Evolutionary conservation across 208 protist genomes (phyloP).

Genomic region (Leishmania guyanensis): DNA sequence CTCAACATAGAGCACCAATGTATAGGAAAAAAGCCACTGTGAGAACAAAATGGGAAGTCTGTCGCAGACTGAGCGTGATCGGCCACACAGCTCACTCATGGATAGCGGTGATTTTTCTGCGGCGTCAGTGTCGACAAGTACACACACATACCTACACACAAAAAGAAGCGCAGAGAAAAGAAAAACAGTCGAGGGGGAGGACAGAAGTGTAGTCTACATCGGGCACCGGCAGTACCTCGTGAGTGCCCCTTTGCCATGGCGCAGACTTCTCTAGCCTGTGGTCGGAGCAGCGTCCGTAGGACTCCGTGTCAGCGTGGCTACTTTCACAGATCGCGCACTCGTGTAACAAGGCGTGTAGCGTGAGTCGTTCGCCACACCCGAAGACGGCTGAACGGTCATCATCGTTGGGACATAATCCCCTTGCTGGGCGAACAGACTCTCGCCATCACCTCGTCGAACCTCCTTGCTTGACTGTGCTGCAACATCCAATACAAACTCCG

Average conservation of each 20-base stretch:
- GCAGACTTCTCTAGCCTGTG: neutral
- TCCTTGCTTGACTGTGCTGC: conserved; percentile 1
- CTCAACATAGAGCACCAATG: neutral
- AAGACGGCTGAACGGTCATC: neutral
- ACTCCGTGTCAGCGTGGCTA: neutral
- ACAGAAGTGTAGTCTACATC: neutral
- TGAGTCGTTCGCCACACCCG: neutral
- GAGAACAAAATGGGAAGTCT: no score
- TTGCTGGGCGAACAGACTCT: neutral
- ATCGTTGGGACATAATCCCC: conserved; percentile 9
- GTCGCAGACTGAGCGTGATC: neutral
- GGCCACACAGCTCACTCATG: neutral
- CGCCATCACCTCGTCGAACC: conserved; percentile 1
- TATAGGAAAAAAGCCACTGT: no score
- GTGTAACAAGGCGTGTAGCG: neutral
- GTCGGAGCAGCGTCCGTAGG: neutral
- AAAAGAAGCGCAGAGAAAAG: neutral
- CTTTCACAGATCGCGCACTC: neutral
- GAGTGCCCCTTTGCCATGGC: neutral
- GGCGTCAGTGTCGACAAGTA: no score
- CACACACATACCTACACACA: neutral
- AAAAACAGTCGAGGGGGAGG: neutral
- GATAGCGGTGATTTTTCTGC: neutral
- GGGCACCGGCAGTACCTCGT: neutral
- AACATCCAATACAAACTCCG: conserved; percentile 19